A percentile compares a stretch with the other conserved stretches of the same genome.
These are phyloP conservation scores for Akanthomyces uredinophilus DNA, from an alignment of 2,329 filamentous ascomycete species.

Conservation along the genomic window DNA sequence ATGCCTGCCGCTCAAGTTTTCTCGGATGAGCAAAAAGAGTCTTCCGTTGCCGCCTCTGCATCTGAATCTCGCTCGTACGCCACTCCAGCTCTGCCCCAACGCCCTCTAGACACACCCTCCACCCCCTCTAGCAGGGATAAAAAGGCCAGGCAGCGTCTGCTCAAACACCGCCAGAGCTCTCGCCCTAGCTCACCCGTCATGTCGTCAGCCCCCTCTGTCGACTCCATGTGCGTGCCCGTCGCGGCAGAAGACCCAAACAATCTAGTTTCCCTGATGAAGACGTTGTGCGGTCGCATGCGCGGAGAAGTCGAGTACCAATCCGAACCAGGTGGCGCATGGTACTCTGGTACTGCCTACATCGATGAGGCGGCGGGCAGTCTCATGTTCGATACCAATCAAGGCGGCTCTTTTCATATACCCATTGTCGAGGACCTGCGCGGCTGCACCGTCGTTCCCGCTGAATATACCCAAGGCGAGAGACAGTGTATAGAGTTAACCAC, in stretches of 20 bases:
- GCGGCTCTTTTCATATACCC: conserved; percentile 57
- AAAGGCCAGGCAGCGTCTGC: conserved; percentile 47
- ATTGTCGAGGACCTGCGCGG: conserved; percentile 71
- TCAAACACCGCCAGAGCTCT: conserved; percentile 47
- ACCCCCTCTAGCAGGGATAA: conserved; percentile 30
- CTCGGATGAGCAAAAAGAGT: conserved; percentile 41
- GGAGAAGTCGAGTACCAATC: conserved; percentile 70
- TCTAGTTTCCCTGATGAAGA: conserved; percentile 71
- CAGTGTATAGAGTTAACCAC: conserved; percentile 51
- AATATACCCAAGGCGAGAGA: conserved; percentile 37
- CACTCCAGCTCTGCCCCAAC: conserved; percentile 30
- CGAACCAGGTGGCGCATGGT: conserved; percentile 59
- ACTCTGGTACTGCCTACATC: conserved; percentile 68
- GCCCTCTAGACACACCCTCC: conserved; percentile 29
- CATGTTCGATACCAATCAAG: conserved; percentile 68
- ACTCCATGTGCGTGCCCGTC: conserved; percentile 55
- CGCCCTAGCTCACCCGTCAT: conserved; percentile 55
- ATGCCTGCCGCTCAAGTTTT: conserved; percentile 43
- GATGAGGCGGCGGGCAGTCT: conserved; percentile 70
- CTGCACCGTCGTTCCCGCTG: conserved; percentile 60
- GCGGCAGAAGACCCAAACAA: conserved; percentile 65
- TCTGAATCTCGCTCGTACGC: conserved; percentile 38
- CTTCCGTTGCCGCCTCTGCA: conserved; percentile 31
- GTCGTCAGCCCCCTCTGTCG: conserved; percentile 51
- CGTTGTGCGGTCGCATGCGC: conserved; percentile 71